Base-by-base conservation (phyloP, 208 protist genomes). In the Willaertia magna region DNA sequence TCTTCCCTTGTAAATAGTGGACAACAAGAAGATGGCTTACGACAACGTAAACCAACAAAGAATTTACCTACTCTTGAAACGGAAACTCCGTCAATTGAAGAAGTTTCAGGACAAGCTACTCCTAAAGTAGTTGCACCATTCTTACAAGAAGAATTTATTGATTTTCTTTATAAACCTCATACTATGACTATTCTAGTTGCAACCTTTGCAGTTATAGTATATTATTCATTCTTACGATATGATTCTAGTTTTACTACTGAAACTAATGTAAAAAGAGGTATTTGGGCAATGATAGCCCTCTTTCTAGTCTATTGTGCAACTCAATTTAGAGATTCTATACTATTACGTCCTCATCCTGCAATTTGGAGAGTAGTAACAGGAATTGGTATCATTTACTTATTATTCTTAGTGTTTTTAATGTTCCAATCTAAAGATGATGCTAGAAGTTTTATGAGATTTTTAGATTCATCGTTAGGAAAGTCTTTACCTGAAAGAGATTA, bases 271-370 rank as follows among this genome's bases (percentile, higher is more conserved):
- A 79, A 84, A 26, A 34, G 85, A 67, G 74, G 85, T 90, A 93
- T 86, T 79, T 93, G 74, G 47, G 79, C n/a, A 93, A 91, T 26
- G 88, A 92, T 52, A 89, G 89, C 52, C 34, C 3, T 30, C 91
- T 97, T 20, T 87, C 94, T 86, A 88, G 85, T 55, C 91, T 91
- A 97, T 90, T 94, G 93, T 67, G 88, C 92, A n/a, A 87, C 97
- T 85, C 92, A 97, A 84, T 90, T 98, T 49, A 92, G 93, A 22
- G 94, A 98, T 90, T 94, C 93, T 39, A 87, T 95, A 20, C 92
- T 99, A 84, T 90, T 95, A 49, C 92, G 96, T n/a, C 97, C 97
- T 39, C 97, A 99, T 90, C 97, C 97, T 42, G 91, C 90, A 52
- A 87, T 99, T 44, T 99, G 97, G 97, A 92, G 96, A 22, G 79